A percentile compares a stretch with the other conserved stretches of the same genome.
Evolutionary conservation across 177 flowering plant species (phyloP).

Genomic region (Vitis hybrid): DNA sequence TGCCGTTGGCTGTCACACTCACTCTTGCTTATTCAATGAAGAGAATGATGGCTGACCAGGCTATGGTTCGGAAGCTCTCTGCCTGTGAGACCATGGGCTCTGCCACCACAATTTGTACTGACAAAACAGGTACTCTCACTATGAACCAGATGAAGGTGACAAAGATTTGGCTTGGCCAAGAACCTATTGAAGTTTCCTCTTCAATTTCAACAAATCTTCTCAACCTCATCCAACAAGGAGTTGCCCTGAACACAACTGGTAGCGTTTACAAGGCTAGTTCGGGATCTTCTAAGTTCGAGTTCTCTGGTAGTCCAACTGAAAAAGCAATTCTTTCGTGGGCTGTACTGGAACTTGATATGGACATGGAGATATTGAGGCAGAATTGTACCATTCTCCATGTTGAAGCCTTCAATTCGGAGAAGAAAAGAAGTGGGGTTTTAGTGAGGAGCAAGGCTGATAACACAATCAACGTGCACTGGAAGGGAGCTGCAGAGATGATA

Average conservation of each 20-base stretch:
- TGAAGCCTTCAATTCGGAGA: slow-evolving; percentile 55
- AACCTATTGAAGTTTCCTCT: slow-evolving; percentile 10
- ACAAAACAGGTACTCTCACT: slow-evolving; percentile 50
- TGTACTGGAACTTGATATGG: slow-evolving; percentile 36
- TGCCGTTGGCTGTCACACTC: slow-evolving; percentile 43
- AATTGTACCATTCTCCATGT: slow-evolving; percentile 27
- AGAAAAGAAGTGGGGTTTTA: slow-evolving; percentile 50
- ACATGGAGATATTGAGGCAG: slow-evolving; percentile 36
- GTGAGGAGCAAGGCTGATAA: slow-evolving; percentile 26
- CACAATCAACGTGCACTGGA: slow-evolving; percentile 46
- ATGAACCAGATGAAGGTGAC: slow-evolving; percentile 47
- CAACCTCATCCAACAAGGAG: slow-evolving; percentile 49
- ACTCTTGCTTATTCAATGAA: slow-evolving; percentile 51
- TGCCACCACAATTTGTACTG: slow-evolving; percentile 42
- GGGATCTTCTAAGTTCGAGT: slow-evolving; percentile 30
- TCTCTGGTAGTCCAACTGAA: slow-evolving; percentile 55
- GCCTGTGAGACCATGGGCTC: slow-evolving; percentile 56
- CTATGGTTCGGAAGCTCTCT: slow-evolving; percentile 46
- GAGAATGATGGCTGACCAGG: slow-evolving; percentile 44
- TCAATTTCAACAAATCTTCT: slow-evolving; percentile 19
- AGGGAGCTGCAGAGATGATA: slow-evolving; percentile 65
- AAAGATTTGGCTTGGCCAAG: slow-evolving; percentile 39
- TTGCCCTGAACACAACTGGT: slow-evolving; percentile 66
- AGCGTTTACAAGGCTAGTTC: slow-evolving; percentile 33
- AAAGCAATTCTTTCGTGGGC: slow-evolving; percentile 55